phyloP scores from a whole-genome alignment of 371 early-diverging fungal species.

The Circinella umbellata region DNA sequence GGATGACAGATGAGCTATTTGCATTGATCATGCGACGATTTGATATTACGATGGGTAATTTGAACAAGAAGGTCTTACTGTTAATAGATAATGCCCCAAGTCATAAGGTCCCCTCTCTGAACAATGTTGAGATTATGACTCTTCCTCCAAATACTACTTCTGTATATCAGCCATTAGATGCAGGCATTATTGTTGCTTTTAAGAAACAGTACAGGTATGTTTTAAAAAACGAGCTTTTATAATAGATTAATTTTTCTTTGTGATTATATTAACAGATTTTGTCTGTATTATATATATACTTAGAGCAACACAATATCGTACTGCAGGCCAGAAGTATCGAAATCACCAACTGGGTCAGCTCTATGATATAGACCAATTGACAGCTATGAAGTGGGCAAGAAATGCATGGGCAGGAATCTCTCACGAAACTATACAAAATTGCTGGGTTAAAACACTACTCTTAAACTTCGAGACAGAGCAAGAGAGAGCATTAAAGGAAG shows the following conservation, averaged over 20 bases:
- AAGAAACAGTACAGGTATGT: slow-evolving; percentile 18
- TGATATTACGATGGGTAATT: slow-evolving; percentile 8
- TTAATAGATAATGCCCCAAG: slow-evolving; percentile 15
- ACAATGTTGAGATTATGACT: slow-evolving; percentile 7
- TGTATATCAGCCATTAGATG: slow-evolving; percentile 21
- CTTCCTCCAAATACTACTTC: slow-evolving; percentile 25
- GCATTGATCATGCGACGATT: neutral
- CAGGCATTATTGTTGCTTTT: slow-evolving; percentile 19
- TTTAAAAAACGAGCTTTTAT: neutral
- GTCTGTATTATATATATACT: too few relatives aligned
- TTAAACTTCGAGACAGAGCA: neutral
- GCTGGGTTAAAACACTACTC: neutral
- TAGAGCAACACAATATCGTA: neutral
- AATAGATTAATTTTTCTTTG: too few relatives aligned
- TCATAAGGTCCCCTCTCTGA: slow-evolving; percentile 1
- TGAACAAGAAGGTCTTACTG: slow-evolving; percentile 11
- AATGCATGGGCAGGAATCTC: neutral
- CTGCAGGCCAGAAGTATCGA: neutral
- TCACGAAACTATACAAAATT: neutral
- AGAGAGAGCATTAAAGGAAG: neutral
- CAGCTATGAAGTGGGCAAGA: neutral
- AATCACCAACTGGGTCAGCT: neutral
- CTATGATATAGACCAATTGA: neutral
- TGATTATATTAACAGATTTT: too few relatives aligned
- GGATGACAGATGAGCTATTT: slow-evolving; percentile 13